Base-by-base conservation (phyloP, 192 early-diverging fungal species). In the Backusella circina region DNA sequence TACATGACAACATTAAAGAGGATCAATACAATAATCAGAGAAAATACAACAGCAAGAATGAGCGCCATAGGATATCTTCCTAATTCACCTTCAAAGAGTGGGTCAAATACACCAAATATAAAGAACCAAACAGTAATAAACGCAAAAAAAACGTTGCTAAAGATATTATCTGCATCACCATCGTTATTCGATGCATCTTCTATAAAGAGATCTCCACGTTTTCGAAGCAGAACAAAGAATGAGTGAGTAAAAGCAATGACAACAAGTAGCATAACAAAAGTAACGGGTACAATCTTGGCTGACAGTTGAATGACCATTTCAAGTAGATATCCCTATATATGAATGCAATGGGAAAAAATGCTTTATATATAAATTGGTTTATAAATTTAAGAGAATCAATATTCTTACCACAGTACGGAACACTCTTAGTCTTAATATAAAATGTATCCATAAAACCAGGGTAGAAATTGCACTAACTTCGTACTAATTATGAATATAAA, bases 1-100 rank as follows among this genome's bases (percentile, higher is more conserved):
- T 74, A 74, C 73, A 74, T 74, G 5, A 74, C 33, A 37, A 74
- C 65, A 21, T 74, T 74, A 23, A 74, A 74, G 16, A 74, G 50
- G 32, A 74, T 47, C 9, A 74, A 44, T 1, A 64, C 61, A 10
- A 38, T 66, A 4, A 39, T 47, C 16, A 74, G n/a, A 6, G 64
- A 74, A 65, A 74, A 64, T n/a, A 66, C 18, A 32, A 74, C 28
- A 8, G 23, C 31, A 35, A 74, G 12, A 7, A 65, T 39, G 7
- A 38, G 39, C 6, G 44, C 36, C 28, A 74, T 65, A 21, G 38
- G 21, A 65, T 41, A 36, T 0, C 32, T n/a, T 12, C 28, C 64
- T 64, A 51, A 39, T 21, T 37, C 57, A 1, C 61, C 38, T 33
- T 65, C 64, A 0, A 41, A 44, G 12, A 74, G 33, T 8, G 73